Conservation (phyloP, 2,329 filamentous ascomycete species). For the Cadophora sp. region DNA sequence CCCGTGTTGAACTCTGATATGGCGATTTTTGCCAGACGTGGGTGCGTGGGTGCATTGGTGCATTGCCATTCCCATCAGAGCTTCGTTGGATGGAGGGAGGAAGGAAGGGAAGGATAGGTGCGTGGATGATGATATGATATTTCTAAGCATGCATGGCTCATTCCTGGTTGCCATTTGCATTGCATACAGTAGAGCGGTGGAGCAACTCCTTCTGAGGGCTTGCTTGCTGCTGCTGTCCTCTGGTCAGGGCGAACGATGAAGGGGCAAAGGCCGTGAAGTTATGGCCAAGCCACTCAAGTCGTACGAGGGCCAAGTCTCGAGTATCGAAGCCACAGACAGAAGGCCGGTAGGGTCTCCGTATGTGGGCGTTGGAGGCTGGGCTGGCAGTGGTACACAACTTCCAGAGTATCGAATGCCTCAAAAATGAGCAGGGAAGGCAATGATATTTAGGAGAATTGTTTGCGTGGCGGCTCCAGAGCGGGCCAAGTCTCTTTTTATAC, state of each 20-base stretch:
- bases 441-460: conserved; percentile 21
- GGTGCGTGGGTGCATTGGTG: neutral
- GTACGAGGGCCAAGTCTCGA: neutral
- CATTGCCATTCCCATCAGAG: conserved; percentile 12
- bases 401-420: conserved; percentile 16
- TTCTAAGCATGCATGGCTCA: neutral
- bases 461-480: conserved; percentile 43
- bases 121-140: conserved; percentile 3
- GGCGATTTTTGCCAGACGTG: conserved; percentile 16
- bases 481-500: conserved; percentile 40
- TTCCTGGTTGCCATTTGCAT: neutral
- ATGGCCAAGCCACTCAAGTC: conserved; percentile 9
- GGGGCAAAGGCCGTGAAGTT: conserved; percentile 11
- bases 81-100: neutral
- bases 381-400: conserved; percentile 26
- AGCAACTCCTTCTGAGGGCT: neutral
- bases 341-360: neutral
- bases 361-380: conserved; percentile 7
- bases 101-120: no score
- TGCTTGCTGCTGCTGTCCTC: neutral
- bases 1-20: neutral
- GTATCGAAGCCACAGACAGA: conserved; percentile 7
- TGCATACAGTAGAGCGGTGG: conserved; percentile 3
- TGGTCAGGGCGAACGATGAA: neutral
- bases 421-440: conserved; percentile 6